These are phyloP conservation scores for Pleurotus citrinopileatus DNA, from an alignment of 768 basidiomycete genomes.

Conservation along the genomic window DNA sequence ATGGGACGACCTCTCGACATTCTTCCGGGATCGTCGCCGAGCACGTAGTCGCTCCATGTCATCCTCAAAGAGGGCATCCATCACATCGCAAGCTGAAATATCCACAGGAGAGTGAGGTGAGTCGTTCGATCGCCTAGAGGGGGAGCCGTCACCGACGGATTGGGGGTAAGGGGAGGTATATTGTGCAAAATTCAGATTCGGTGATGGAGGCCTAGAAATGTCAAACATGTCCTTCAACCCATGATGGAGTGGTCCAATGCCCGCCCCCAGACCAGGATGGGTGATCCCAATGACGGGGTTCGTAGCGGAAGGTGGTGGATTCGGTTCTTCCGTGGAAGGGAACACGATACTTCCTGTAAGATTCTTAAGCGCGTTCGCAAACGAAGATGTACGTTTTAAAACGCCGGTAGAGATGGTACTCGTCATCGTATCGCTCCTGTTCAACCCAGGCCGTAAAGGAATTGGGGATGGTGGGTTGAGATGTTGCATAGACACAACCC, in stretches of 20 bases:
- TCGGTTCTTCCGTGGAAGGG: conserved; percentile 57
- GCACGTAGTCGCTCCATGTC: conserved; percentile 90
- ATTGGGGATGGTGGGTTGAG: conserved; percentile 45
- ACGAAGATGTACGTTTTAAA: conserved; percentile 74
- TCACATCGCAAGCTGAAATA: conserved; percentile 74
- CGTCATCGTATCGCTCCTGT: conserved; percentile 61
- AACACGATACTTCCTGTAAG: conserved; percentile 72
- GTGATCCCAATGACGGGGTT: neutral
- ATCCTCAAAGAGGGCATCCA: conserved; percentile 88
- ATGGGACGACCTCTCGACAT: conserved; percentile 36
- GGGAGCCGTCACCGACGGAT: conserved; percentile 17
- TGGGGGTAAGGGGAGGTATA: conserved; percentile 76
- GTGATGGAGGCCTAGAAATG: conserved; percentile 71
- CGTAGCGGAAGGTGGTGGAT: conserved; percentile 27
- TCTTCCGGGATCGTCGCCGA: conserved; percentile 39
- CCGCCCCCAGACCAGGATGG: conserved; percentile 8
- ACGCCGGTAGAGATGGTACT: conserved; percentile 60
- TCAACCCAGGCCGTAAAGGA: conserved; percentile 43
- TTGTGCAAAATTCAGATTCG: conserved; percentile 73
- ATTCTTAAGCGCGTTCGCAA: conserved; percentile 71
- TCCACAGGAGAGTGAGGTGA: conserved; percentile 37
- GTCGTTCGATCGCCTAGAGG: conserved; percentile 23
- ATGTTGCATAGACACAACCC: conserved; percentile 45
- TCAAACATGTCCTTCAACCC: conserved; percentile 29
- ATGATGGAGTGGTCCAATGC: conserved; percentile 16